Conservation (phyloP, 2,329 filamentous ascomycete species). For the Fusarium continuum region DNA sequence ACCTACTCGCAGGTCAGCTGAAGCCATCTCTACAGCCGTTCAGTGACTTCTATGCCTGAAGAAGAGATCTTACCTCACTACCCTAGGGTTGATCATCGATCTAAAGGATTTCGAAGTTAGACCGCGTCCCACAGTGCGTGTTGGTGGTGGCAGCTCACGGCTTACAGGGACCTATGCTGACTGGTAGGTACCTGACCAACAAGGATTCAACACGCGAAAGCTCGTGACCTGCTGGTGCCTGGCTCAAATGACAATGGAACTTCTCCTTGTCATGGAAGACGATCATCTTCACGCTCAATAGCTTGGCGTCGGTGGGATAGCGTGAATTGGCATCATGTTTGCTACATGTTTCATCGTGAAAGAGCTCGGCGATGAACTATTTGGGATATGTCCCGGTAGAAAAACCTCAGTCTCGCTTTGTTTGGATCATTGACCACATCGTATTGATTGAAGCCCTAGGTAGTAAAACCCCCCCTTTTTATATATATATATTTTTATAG, state of each 20-base stretch:
- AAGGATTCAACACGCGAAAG: slow-evolving; percentile 35
- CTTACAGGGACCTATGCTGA: slow-evolving; percentile 37
- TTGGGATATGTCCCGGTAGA: slow-evolving; percentile 25
- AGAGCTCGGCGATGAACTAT: slow-evolving; percentile 14
- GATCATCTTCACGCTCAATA: slow-evolving; percentile 18
- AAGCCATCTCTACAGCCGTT: slow-evolving; percentile 28
- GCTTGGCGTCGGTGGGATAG: slow-evolving; percentile 1
- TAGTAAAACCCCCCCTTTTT: no score
- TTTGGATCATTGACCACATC: no score
- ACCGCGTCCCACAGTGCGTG: slow-evolving; percentile 24
- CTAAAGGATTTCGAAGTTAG: slow-evolving; percentile 16
- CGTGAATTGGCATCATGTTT: slow-evolving; percentile 28
- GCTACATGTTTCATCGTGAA: slow-evolving; percentile 4
- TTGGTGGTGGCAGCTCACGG: slow-evolving; percentile 7
- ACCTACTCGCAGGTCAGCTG: slow-evolving; percentile 6
- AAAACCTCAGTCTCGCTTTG: not conserved
- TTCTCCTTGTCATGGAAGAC: not conserved
- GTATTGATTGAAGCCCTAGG: no score
- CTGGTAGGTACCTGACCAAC: slow-evolving; percentile 35
- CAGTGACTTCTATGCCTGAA: not conserved
- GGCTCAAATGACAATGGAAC: slow-evolving; percentile 3
- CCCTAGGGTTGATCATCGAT: slow-evolving; percentile 1
- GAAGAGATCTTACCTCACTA: slow-evolving; percentile 8
- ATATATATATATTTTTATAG: no score
- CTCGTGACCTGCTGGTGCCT: slow-evolving; percentile 43